Evolutionary conservation across 768 basidiomycete species (phyloP).

Genomic region (Leucocoprinus leucothites): DNA sequence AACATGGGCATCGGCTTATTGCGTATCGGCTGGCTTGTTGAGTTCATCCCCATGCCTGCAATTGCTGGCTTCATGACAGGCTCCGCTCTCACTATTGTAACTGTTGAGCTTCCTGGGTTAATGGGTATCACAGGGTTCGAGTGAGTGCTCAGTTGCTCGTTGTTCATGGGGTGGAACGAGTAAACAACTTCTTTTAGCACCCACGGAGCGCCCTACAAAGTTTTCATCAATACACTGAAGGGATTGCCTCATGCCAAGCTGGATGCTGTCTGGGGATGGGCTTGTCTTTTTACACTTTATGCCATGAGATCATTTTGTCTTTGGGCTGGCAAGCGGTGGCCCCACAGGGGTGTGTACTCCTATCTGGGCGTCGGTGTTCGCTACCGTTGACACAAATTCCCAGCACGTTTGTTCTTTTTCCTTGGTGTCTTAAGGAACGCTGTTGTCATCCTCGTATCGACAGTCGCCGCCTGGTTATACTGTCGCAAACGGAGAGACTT

Average conservation of each 20-base stretch:
- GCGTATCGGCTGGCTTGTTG: conserved; percentile 90
- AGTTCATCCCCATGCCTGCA: conserved; percentile 87
- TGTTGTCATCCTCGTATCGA: conserved; percentile 85
- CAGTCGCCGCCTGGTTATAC: conserved; percentile 85
- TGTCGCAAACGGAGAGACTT: conserved; percentile 56
- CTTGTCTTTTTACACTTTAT: conserved; percentile 71
- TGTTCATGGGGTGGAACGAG: neutral
- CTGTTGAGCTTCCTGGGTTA: conserved; percentile 87
- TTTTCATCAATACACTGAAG: conserved; percentile 92
- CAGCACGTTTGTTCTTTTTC: conserved; percentile 76
- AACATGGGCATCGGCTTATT: conserved; percentile 87
- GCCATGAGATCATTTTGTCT: conserved; percentile 58
- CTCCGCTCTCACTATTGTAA: conserved; percentile 89
- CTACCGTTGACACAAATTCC: conserved; percentile 1
- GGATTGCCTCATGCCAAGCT: conserved; percentile 64
- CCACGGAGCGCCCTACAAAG: conserved; percentile 76
- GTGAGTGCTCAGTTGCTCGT: conserved; percentile 37
- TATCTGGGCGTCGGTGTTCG: neutral
- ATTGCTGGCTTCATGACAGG: conserved; percentile 96
- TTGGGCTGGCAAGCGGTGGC: conserved; percentile 52
- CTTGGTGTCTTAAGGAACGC: conserved; percentile 74
- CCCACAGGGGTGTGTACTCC: conserved; percentile 47
- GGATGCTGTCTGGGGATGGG: conserved; percentile 89
- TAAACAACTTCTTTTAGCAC: conserved; percentile 48
- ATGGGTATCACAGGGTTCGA: conserved; percentile 86